Evolutionary conservation across 495 filamentous ascomycete species (phyloP).

Genomic region (Penicillium lagena): DNA sequence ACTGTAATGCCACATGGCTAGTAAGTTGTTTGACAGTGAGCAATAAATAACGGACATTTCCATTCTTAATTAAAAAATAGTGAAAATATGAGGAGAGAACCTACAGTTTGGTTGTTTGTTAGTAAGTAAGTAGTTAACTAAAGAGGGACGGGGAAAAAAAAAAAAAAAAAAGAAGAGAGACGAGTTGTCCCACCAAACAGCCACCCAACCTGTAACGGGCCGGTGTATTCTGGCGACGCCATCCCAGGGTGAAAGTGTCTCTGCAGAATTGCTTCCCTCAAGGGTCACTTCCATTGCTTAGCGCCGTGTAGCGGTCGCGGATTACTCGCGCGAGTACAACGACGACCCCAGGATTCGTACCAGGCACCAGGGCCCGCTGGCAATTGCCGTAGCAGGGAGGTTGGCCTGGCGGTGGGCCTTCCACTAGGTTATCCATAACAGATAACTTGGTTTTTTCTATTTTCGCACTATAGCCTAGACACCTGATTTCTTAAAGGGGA

Average conservation of each 20-base stretch:
- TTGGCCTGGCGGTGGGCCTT: conserved; percentile 33
- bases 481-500: too few species aligned
- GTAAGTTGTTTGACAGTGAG: too few species aligned
- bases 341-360: conserved; percentile 56
- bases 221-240: conserved; percentile 55
- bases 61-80: background rate
- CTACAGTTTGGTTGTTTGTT: background rate
- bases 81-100: background rate
- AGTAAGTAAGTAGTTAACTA: background rate
- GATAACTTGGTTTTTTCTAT: conserved; percentile 10
- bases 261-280: conserved; percentile 65
- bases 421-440: conserved; percentile 45
- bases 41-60: too few species aligned
- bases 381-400: conserved; percentile 35
- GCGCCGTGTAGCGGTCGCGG: conserved; percentile 46
- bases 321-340: conserved; percentile 55
- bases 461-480: background rate
- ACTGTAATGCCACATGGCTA: too few species aligned
- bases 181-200: conserved; percentile 35
- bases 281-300: conserved; percentile 59
- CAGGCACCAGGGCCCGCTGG: conserved; percentile 48
- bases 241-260: conserved; percentile 53
- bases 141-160: background rate
- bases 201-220: conserved; percentile 37
- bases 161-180: background rate